phyloP scores from a whole-genome alignment of 257 asterid genomes.

The Fraxinus quadrangulata region DNA sequence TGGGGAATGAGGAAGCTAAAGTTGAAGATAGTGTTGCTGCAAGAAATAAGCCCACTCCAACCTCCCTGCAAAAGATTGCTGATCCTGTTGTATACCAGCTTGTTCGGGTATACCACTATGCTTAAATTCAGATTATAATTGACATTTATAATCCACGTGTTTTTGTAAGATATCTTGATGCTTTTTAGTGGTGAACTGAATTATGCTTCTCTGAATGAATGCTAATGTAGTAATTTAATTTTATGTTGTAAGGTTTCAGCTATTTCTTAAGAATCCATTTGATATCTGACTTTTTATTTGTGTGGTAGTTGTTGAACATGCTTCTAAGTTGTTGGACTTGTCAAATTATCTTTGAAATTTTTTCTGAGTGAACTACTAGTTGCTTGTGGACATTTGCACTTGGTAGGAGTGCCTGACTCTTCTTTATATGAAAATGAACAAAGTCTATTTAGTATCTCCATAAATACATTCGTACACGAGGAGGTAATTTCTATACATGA shows the following conservation, averaged over 20 bases:
- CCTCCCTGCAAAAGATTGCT: conserved; percentile 37
- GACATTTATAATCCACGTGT: neutral
- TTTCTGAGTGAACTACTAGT: neutral
- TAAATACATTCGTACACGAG: neutral
- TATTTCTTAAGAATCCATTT: neutral
- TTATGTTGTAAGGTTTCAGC: neutral
- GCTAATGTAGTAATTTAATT: neutral
- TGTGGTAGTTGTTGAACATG: neutral
- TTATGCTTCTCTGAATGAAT: neutral
- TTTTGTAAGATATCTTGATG: neutral
- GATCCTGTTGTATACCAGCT: conserved; percentile 88
- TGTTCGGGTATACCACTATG: conserved; percentile 54
- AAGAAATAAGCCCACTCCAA: conserved; percentile 9
- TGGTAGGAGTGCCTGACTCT: neutral
- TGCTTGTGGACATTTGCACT: neutral
- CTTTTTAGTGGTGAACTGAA: neutral
- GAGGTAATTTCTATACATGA: neutral
- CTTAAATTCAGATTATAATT: neutral
- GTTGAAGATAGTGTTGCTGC: conserved; percentile 36
- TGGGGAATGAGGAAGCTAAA: conserved; percentile 43
- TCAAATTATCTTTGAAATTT: neutral
- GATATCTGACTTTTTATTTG: neutral
- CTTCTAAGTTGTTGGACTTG: neutral
- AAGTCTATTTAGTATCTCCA: neutral
- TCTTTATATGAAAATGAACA: neutral